A percentile compares a stretch with the other conserved stretches of the same genome.
These are phyloP conservation scores for Penicillium bovifimosum DNA, from an alignment of 495 filamentous ascomycete genomes.

Conservation along the genomic window DNA sequence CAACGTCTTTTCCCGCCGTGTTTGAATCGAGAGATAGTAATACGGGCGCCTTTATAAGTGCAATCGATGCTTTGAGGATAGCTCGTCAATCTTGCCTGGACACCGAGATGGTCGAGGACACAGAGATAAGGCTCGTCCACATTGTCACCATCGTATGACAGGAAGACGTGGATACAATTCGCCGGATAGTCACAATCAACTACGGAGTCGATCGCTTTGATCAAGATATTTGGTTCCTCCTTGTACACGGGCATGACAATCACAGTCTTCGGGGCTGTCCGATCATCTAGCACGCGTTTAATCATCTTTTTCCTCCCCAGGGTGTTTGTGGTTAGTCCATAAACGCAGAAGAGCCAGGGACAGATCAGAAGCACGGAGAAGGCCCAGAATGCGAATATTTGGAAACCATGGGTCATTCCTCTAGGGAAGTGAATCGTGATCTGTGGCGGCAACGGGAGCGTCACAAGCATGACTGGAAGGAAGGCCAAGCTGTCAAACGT, in stretches of 20 bases:
- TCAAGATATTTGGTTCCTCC: slow-evolving; percentile 77
- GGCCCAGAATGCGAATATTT: slow-evolving; percentile 97
- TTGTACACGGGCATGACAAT: slow-evolving; percentile 98
- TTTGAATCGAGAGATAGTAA: slow-evolving; percentile 89
- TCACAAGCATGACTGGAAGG: slow-evolving; percentile 91
- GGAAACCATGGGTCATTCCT: slow-evolving; percentile 61
- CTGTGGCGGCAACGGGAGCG: slow-evolving; percentile 72
- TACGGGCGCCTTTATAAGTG: slow-evolving; percentile 69
- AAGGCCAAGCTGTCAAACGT: slow-evolving; percentile 63
- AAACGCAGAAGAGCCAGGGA: slow-evolving; percentile 91
- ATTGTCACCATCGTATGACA: slow-evolving; percentile 89
- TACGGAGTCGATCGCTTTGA: slow-evolving; percentile 86
- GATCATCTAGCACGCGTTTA: slow-evolving; percentile 78
- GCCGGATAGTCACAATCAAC: slow-evolving; percentile 94
- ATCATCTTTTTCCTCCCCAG: slow-evolving; percentile 76
- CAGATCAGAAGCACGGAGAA: slow-evolving; percentile 79
- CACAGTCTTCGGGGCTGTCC: slow-evolving; percentile 86
- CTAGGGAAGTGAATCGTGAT: slow-evolving; percentile 66
- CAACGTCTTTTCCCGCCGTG: slow-evolving; percentile 93
- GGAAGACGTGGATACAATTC: slow-evolving; percentile 89
- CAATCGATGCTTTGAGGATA: slow-evolving; percentile 93
- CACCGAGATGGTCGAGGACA: slow-evolving; percentile 82
- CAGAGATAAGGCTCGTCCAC: slow-evolving; percentile 86
- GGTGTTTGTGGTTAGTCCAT: slow-evolving; percentile 79
- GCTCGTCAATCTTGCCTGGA: slow-evolving; percentile 66